Conservation (phyloP, 2,329 filamentous ascomycete species). For the Endothia cerciana region DNA sequence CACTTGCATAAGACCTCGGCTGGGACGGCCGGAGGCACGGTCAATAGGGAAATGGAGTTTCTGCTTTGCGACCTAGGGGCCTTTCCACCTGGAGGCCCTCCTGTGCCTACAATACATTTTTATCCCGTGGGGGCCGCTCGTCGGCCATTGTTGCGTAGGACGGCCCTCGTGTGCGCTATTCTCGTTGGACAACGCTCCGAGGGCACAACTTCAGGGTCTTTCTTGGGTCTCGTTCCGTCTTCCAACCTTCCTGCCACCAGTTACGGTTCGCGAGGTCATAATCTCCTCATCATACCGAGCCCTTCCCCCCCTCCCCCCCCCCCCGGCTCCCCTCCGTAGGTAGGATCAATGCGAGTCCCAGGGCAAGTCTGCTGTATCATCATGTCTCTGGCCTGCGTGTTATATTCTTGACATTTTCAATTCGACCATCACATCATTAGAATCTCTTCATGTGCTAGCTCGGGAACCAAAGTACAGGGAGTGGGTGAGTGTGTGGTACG, state of each 20-base stretch:
- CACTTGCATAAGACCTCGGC: constrained; percentile 18
- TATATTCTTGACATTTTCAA: neutral
- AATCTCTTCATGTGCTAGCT: neutral
- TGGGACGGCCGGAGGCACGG: constrained; percentile 7
- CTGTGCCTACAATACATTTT: too few species aligned
- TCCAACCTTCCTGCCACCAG: too few species aligned
- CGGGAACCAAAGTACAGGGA: neutral
- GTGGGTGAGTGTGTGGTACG: neutral
- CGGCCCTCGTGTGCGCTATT: too few species aligned
- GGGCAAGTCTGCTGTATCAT: neutral
- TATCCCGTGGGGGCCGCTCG: neutral
- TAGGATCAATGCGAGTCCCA: neutral
- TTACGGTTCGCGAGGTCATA: too few species aligned
- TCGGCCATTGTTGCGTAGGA: neutral
- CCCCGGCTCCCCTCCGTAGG: too few species aligned
- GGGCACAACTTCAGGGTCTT: too few species aligned
- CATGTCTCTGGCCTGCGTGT: neutral
- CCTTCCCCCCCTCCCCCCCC: too few species aligned
- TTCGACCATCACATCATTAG: neutral
- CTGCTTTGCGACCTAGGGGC: neutral
- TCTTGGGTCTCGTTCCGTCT: too few species aligned
- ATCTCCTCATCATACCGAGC: too few species aligned
- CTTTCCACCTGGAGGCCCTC: neutral
- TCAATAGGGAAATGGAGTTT: constrained; percentile 16
- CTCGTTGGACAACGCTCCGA: too few species aligned